phyloP scores from a whole-genome alignment of 768 basidiomycete genomes.

The Pholiota molesta region DNA sequence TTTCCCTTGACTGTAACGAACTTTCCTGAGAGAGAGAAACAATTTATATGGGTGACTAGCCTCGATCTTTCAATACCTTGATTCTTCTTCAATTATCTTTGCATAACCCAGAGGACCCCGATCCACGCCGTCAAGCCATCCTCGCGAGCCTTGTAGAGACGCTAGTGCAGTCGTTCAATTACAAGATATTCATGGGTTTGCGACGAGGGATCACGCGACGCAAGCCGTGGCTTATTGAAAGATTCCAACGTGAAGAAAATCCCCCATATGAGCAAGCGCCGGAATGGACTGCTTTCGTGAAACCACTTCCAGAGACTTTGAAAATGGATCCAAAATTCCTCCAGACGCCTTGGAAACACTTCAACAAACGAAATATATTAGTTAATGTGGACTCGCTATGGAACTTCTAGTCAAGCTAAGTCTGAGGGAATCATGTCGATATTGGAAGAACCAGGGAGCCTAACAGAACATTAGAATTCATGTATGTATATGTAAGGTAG shows the following conservation, averaged over 20 bases:
- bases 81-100: no score
- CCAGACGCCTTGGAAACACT: conserved; percentile 52
- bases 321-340: background rate
- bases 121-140: conserved; percentile 11
- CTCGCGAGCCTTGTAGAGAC: conserved; percentile 13
- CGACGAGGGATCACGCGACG: conserved; percentile 14
- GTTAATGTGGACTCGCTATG: conserved; percentile 51
- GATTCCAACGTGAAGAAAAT: background rate
- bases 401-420: no score
- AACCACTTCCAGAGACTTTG: background rate
- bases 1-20: no score
- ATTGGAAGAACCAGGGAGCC: no score
- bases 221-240: conserved; percentile 1
- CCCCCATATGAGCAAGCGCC: background rate
- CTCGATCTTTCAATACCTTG: no score
- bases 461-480: no score
- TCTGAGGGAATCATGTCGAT: no score
- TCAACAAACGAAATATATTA: conserved; percentile 55
- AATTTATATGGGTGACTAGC: no score
- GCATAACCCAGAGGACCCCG: conserved; percentile 16
- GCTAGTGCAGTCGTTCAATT: conserved; percentile 14
- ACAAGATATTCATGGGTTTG: conserved; percentile 16
- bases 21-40: no score
- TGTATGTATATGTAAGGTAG: no score
- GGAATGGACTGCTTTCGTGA: background rate